Percentiles rank a stretch among this genome's conserved stretches.
Conservation (phyloP, 2,329 filamentous ascomycete species). For the Hymenoscyphus scutula region DNA sequence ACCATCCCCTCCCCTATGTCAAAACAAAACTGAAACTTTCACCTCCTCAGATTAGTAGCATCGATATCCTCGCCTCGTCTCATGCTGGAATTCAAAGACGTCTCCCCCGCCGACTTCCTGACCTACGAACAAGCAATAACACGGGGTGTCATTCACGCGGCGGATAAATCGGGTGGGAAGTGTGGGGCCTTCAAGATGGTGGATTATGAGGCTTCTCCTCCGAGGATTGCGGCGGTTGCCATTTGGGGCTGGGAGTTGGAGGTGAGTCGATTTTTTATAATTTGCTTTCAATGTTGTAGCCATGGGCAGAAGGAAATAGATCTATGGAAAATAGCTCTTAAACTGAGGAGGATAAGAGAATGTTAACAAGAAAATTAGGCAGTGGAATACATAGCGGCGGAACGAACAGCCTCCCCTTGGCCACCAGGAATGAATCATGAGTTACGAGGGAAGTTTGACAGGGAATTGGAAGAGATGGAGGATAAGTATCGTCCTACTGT, state of each 20-base stretch:
- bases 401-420: not conserved
- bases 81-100: not conserved
- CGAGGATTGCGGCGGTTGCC: not conserved
- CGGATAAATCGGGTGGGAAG: not conserved
- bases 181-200: not conserved
- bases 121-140: not conserved
- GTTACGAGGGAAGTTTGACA: not conserved
- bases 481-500: not conserved
- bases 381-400: not conserved
- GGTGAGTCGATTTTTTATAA: not conserved
- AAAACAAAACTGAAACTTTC: not conserved
- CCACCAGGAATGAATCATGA: not conserved
- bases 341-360: no score
- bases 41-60: no score
- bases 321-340: no score
- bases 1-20: not conserved
- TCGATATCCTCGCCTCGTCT: not conserved
- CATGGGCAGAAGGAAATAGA: no score
- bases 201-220: not conserved
- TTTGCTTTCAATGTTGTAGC: no score
- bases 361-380: not conserved
- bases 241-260: constrained; percentile 8
- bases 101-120: not conserved
- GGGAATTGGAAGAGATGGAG: constrained; percentile 2
- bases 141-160: not conserved